Base-by-base conservation (phyloP, 192 early-diverging fungal species). In the Entomortierella lignicola region DNA sequence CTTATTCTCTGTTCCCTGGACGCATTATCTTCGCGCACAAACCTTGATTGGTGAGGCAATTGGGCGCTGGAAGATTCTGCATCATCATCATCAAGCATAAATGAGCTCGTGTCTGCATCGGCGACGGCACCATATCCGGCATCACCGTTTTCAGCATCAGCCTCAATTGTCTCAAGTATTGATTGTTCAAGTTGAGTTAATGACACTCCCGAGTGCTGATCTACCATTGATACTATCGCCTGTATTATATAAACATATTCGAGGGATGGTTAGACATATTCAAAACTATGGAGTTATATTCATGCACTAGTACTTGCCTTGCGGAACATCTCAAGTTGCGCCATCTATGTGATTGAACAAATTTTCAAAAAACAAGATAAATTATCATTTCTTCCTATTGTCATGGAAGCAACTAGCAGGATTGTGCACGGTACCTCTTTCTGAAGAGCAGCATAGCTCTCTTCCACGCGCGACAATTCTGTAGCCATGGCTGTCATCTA, bases 181-280 rank as follows among this genome's bases (percentile, higher is more conserved):
- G 73, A 77, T 27, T 59, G 60, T 42, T 77, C 73, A 25, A 77
- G 39, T 39, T 68, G 60, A 18, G 60, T 21, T n/a, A 77, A 26
- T 6, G 73, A 69, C 1, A 69, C 73, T 8, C 73, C 73, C n/a
- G 73, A 77, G 53, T 77, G 73, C 47, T 77, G 73, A 27, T 77
- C 73, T 1, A 77, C 73, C 73, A 77, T 77, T 4, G 73, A 69
- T 13, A 77, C 66, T 27, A 77, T 77, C 11, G 73, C 72, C 72
- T 75, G 53, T 37, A 12, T 60, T 13, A 51, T 43, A 61, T 21
- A 34, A 20, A 43, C 17, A 21, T 43, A 25, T n/a, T n/a, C n/a
- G n/a, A n/a, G n/a, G n/a, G n/a, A 60, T 6, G 8, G 20, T 39
- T 27, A 34, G n/a, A 5, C 37, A 31, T 29, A 39, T 37, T 58